phyloP scores from a whole-genome alignment of 2,329 filamentous ascomycete species.

The Cordyceps fumosorosea region DNA sequence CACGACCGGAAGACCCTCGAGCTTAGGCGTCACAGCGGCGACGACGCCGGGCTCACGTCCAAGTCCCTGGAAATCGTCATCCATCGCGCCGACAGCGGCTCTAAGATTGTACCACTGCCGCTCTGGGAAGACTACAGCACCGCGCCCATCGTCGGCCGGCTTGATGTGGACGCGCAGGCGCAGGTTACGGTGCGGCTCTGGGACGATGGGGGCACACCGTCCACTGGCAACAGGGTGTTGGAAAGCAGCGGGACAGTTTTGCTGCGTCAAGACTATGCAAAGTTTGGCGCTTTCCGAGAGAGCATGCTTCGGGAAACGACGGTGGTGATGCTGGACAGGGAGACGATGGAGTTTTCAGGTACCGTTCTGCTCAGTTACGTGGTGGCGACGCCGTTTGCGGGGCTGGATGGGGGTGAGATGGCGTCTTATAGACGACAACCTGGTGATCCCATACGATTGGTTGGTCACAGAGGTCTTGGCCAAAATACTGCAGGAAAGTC shows the following conservation, averaged over 20 bases:
- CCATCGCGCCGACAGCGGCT: not conserved
- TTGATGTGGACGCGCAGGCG: constrained; percentile 10
- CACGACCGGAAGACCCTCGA: constrained; percentile 7
- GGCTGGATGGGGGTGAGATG: constrained; percentile 3
- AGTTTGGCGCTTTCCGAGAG: constrained; percentile 24
- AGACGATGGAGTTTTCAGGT: constrained; percentile 23
- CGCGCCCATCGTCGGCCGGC: constrained; percentile 19
- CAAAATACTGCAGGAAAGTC: constrained; percentile 4
- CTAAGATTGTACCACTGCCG: constrained; percentile 18
- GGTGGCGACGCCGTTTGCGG: constrained; percentile 21
- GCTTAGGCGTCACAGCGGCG: not conserved
- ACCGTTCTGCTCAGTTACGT: constrained; percentile 29
- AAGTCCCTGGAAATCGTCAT: constrained; percentile 13
- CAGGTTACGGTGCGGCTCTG: constrained; percentile 20
- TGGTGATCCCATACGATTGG: constrained; percentile 16
- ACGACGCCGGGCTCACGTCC: not conserved
- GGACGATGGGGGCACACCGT: not conserved
- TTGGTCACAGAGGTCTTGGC: constrained; percentile 29
- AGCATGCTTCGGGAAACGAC: constrained; percentile 27
- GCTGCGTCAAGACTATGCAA: constrained; percentile 18
- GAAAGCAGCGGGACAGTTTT: constrained; percentile 24
- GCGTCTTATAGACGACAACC: not conserved
- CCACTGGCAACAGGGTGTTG: constrained; percentile 1
- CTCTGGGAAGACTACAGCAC: constrained; percentile 20
- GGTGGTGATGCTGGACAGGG: constrained; percentile 26